Evolutionary conservation across 345 rosid species (phyloP).

Genomic region (Brassica rapa): DNA sequence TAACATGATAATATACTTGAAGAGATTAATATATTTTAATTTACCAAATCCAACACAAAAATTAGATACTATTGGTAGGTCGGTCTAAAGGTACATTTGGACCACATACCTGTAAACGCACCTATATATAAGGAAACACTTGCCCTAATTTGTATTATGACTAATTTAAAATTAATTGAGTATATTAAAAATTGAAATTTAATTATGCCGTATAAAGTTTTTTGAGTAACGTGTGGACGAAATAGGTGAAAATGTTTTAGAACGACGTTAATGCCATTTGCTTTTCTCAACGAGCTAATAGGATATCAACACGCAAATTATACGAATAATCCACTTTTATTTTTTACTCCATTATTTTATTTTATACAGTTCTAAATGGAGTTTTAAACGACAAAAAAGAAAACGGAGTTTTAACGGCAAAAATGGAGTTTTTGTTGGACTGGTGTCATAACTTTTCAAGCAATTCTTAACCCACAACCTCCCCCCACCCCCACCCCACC

Average conservation of each 20-base stretch:
- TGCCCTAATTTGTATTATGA: constrained; percentile 3
- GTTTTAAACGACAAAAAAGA: background rate
- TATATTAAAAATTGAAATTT: background rate
- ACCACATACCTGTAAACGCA: constrained; percentile 39
- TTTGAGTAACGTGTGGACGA: constrained; percentile 16
- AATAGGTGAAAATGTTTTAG: background rate
- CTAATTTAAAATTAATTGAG: background rate
- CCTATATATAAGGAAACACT: background rate
- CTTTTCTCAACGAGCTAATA: constrained; percentile 3
- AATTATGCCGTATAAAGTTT: constrained; percentile 17
- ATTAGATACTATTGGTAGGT: constrained; percentile 38
- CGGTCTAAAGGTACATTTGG: constrained; percentile 29
- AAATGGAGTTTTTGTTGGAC: background rate
- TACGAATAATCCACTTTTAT: constrained; percentile 18
- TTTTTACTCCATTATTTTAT: background rate
- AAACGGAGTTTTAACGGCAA: too few relatives aligned
- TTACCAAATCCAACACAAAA: constrained; percentile 38
- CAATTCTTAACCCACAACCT: constrained; percentile 5
- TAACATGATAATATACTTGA: constrained; percentile 10
- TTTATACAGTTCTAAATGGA: background rate
- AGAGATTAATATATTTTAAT: background rate
- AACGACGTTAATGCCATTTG: constrained; percentile 7
- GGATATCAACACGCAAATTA: constrained; percentile 14
- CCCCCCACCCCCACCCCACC: too few relatives aligned
- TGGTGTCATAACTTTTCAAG: constrained; percentile 14